Percentiles rank a stretch among this genome's conserved stretches.
phyloP scores from a whole-genome alignment of 352 stramenopile species.

The Globisporangium polare region DNA sequence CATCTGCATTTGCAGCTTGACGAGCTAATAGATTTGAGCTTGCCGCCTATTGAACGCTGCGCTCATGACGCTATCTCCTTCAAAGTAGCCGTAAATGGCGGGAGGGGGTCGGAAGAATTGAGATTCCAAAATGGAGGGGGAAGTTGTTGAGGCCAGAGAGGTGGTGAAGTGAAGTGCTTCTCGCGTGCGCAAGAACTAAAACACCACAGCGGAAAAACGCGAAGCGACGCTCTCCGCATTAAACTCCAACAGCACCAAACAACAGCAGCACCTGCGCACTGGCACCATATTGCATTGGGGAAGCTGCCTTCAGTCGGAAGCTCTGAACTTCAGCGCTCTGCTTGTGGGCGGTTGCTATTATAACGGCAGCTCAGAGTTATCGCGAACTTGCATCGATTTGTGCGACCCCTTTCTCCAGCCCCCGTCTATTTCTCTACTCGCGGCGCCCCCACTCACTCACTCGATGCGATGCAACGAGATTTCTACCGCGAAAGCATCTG shows the following conservation, averaged over 20 bases:
- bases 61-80: not conserved
- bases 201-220: not conserved
- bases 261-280: not conserved
- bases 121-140: not conserved
- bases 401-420: not conserved
- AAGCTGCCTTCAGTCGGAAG: too few species aligned
- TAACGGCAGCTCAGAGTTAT: not conserved
- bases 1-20: too few species aligned
- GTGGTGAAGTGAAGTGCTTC: not conserved
- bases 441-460: not conserved
- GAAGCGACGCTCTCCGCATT: not conserved
- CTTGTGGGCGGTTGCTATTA: not conserved
- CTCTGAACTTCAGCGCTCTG: not conserved
- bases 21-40: too few species aligned
- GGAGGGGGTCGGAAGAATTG: conserved; percentile 1
- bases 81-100: too few species aligned
- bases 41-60: too few species aligned
- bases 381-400: not conserved
- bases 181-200: not conserved
- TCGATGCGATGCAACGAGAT: conserved; percentile 1
- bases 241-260: not conserved
- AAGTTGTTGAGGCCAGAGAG: conserved; percentile 7
- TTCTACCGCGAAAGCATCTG: conserved; percentile 5
- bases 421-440: conserved; percentile 10
- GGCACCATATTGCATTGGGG: not conserved